Evolutionary conservation across 768 basidiomycete species (phyloP), one percentile per base, ranked within the genome.

Genomic region (Mycena galericulata): DNA sequence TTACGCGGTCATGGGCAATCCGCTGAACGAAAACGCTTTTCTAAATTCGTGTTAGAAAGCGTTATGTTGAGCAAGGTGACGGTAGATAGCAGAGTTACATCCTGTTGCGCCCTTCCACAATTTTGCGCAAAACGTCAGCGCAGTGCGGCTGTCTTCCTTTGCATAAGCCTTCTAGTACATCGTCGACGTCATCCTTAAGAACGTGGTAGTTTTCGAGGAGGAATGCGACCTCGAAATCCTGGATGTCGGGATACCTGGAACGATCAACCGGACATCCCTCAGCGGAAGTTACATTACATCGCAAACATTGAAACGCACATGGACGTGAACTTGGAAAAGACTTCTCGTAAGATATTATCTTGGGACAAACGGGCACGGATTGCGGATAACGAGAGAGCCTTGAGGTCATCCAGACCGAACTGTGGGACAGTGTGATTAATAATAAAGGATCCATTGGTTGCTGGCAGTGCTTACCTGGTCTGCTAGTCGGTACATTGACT

Each of bases 251-350:
- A 45, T 63, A 63, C 6, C 62, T 62, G 30, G 18, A 5, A 34
- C n/a, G 29, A 11, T 14, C 27, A 43, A 7, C 34, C 18, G 12
- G 20, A 38, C 26, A 5, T n/a, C n/a, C n/a, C n/a, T 53, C 29
- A 9, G 27, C 15, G 6, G 22, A 27, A 22, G 12, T 8, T 17
- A 10, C 27, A 55, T n/a, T n/a, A n/a, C n/a, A n/a, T n/a, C n/a
- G 34, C 17, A 34, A 11, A 29, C 18, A 61, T 15, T 40, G 47
- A 30, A 27, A 57, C 67, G 7, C 22, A 68, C 67, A 55, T 22
- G 11, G 67, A 62, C 8, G 67, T 62, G 29, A 68, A 68, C 27
- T 34, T 51, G 43, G 53, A 68, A 32, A 68, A 68, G 17, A 56
- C 45, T 18, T 62, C 60, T 18, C 30, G 43, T 6, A 68, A 38